Conservation (phyloP, 108 stramenopile genomes). For the Fragilaria crotonensis region DNA sequence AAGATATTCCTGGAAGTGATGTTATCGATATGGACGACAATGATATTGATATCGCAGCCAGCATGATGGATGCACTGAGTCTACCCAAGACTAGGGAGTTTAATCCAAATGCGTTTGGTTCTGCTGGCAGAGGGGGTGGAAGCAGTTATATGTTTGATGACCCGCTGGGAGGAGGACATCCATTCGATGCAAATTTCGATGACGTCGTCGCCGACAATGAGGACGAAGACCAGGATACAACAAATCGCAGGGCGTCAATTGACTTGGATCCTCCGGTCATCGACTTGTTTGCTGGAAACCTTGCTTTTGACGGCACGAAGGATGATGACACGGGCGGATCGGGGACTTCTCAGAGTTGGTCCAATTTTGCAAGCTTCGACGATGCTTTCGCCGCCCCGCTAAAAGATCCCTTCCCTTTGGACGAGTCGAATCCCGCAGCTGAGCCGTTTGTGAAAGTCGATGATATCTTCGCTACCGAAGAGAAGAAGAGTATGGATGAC, state of each 20-base stretch:
- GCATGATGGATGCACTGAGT: slow-evolving; percentile 76
- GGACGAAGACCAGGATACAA: slow-evolving; percentile 18
- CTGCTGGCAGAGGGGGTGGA: slow-evolving; percentile 20
- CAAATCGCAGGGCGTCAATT: slow-evolving; percentile 25
- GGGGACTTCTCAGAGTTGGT: slow-evolving; percentile 11
- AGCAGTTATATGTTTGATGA: slow-evolving; percentile 66
- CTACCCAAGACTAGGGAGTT: slow-evolving; percentile 28
- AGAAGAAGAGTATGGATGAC: background rate
- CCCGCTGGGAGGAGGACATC: slow-evolving; percentile 39
- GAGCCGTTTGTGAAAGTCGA: background rate
- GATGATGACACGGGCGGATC: background rate
- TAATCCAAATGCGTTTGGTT: slow-evolving; percentile 16
- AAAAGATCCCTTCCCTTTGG: background rate
- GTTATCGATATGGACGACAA: slow-evolving; percentile 82
- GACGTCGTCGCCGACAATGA: slow-evolving; percentile 12
- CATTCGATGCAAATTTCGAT: background rate
- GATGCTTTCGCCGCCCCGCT: slow-evolving; percentile 13
- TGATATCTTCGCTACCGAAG: background rate
- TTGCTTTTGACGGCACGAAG: slow-evolving; percentile 8
- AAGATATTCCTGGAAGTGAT: slow-evolving; percentile 30
- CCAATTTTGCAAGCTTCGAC: slow-evolving; percentile 29
- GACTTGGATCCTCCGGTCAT: slow-evolving; percentile 44
- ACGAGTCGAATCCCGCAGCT: background rate
- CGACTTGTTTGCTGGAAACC: slow-evolving; percentile 79
- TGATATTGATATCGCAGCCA: slow-evolving; percentile 85